These are phyloP conservation scores for Tieghemostelium lacteum DNA, from an alignment of 78 protist species.

Conservation along the genomic window DNA sequence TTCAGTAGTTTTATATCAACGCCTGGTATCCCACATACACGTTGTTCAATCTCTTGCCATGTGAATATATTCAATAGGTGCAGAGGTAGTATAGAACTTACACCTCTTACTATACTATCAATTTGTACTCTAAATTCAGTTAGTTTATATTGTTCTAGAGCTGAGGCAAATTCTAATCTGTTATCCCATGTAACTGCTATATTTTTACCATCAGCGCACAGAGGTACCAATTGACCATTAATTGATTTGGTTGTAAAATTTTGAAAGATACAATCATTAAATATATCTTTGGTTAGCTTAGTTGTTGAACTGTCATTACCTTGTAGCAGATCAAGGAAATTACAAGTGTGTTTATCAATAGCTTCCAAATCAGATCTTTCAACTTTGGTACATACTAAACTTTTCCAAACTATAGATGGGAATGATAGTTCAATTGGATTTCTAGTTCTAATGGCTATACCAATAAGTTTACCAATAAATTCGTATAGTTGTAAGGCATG, in stretches of 20 bases:
- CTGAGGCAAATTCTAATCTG: slow-evolving; percentile 55
- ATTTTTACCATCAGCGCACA: slow-evolving; percentile 42
- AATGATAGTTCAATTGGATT: slow-evolving; percentile 70
- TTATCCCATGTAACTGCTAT: slow-evolving; percentile 60
- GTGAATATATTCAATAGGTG: slow-evolving; percentile 60
- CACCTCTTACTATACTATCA: slow-evolving; percentile 71
- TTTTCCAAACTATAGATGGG: slow-evolving; percentile 80
- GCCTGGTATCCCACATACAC: slow-evolving; percentile 82
- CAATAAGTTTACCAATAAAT: slow-evolving; percentile 78
- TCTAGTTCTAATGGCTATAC: slow-evolving; percentile 78
- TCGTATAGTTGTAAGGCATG: slow-evolving; percentile 44
- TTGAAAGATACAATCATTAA: slow-evolving; percentile 41
- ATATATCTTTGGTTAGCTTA: slow-evolving; percentile 14
- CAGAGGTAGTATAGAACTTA: slow-evolving; percentile 46
- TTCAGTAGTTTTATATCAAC: slow-evolving; percentile 72
- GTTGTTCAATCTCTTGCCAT: slow-evolving; percentile 80
- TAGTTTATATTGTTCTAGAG: slow-evolving; percentile 69
- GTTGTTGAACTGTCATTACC: neutral
- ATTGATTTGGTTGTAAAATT: slow-evolving; percentile 54
- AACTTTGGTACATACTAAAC: slow-evolving; percentile 33
- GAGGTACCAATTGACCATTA: slow-evolving; percentile 20
- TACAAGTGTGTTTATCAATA: slow-evolving; percentile 39
- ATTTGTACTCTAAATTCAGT: slow-evolving; percentile 66
- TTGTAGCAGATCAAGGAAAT: slow-evolving; percentile 44
- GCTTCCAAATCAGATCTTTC: slow-evolving; percentile 76